phyloP scores from a whole-genome alignment of 352 stramenopile genomes.

The Saprolegnia diclina region DNA sequence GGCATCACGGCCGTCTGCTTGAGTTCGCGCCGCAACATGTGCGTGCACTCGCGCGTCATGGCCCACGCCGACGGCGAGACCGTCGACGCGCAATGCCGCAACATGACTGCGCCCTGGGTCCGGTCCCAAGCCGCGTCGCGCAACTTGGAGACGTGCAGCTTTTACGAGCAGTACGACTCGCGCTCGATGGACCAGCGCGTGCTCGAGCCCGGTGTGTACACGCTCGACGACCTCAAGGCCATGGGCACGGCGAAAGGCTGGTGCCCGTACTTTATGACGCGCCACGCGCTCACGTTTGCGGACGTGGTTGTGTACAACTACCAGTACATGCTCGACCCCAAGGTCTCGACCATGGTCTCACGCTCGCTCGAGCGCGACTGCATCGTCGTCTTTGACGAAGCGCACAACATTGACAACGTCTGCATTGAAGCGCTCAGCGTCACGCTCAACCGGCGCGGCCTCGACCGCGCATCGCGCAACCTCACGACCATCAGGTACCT shows the following conservation, averaged over 20 bases:
- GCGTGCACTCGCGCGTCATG: constrained; percentile 95
- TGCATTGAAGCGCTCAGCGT: constrained; percentile 98
- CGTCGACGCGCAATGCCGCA: constrained; percentile 94
- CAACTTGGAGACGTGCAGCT: constrained; percentile 74
- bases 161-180: constrained; percentile 87
- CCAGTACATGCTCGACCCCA: constrained; percentile 99
- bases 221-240: constrained; percentile 94
- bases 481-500: constrained; percentile 64
- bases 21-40: constrained; percentile 96
- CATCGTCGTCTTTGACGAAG: constrained; percentile 97
- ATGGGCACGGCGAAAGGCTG: constrained; percentile 87
- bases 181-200: constrained; percentile 89
- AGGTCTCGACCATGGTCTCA: constrained; percentile 89
- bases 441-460: constrained; percentile 87
- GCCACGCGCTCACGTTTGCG: constrained; percentile 95
- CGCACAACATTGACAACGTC: constrained; percentile 99
- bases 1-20: constrained; percentile 85
- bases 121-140: constrained; percentile 35
- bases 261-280: constrained; percentile 99
- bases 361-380: constrained; percentile 91
- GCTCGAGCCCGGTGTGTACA: constrained; percentile 91
- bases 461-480: constrained; percentile 91
- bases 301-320: constrained; percentile 99
- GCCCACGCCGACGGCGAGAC: constrained; percentile 93
- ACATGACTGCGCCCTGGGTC: constrained; percentile 98